Evolutionary conservation across 192 early-diverging fungal species (phyloP).

Genomic region (Coemansia sp.): DNA sequence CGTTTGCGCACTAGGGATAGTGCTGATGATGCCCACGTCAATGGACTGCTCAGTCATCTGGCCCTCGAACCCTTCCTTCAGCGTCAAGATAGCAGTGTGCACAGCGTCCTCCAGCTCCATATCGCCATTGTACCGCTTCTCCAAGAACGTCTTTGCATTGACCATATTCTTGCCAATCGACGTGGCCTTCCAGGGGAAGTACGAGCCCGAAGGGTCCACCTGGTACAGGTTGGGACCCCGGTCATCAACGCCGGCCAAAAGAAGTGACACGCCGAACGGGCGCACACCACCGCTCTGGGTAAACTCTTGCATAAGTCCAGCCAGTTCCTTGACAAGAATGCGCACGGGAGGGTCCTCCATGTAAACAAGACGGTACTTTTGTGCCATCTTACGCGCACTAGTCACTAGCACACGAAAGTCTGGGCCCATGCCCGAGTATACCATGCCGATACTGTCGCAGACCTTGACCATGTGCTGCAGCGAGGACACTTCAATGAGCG

Average conservation of each 20-base stretch:
- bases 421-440: constrained; percentile 99
- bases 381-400: constrained; percentile 95
- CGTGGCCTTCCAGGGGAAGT: constrained; percentile 98
- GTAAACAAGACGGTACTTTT: constrained; percentile 91
- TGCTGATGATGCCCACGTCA: constrained; percentile 88
- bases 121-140: constrained; percentile 90
- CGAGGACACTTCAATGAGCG: constrained; percentile 91
- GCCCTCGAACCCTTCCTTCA: constrained; percentile 99
- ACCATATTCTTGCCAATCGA: constrained; percentile 99
- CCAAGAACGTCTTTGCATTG: constrained; percentile 99
- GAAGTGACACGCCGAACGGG: constrained; percentile 97
- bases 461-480: constrained; percentile 89
- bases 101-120: constrained; percentile 99
- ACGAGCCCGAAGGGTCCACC: constrained; percentile 98
- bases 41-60: constrained; percentile 95
- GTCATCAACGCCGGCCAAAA: constrained; percentile 95
- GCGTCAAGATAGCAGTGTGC: constrained; percentile 97
- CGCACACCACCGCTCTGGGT: constrained; percentile 99
- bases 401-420: constrained; percentile 95
- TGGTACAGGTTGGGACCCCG: constrained; percentile 93
- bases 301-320: constrained; percentile 97
- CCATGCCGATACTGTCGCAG: constrained; percentile 94
- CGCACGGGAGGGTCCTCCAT: constrained; percentile 93
- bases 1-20: constrained; percentile 39
- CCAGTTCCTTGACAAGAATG: constrained; percentile 97